Base-by-base conservation (phyloP, 1,284 basidiomycete species). In the Fomitopsis pinicola region DNA sequence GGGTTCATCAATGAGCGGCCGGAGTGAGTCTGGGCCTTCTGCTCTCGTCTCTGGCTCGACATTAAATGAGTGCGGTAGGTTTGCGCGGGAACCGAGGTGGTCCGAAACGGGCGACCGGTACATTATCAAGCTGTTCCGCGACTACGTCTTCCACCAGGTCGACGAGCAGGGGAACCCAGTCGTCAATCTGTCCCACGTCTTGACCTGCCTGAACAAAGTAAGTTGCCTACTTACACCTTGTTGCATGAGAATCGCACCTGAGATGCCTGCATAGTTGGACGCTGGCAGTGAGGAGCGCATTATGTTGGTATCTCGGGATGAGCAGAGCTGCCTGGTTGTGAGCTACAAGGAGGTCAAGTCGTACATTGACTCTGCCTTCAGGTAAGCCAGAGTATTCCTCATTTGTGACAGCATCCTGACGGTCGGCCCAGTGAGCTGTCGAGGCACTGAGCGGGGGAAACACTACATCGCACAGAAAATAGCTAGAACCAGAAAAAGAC, bases 1-100 rank as follows among this genome's bases (percentile, higher is more conserved):
- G 94, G 94, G 0, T 98, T 98, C 75, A 98, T 99, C 78, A 98
- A 98, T 75, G 97, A 99, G 73, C 85, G 97, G 17, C 97, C 97
- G 10, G 97, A 98, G 92, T 97, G 70, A 64, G 91, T 82, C 9
- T 57, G 10, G 22, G 19, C 19, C n/a, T 40, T 15, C 9, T 12
- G 38, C 8, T 2, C 26, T 14, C 22, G 2, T 26, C 10, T 26
- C 6, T 28, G 22, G 19, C 9, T 9, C n/a, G 44, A 15, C 7
- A 22, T 48, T 12, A 30, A 5, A 8, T 28, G 14, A 6, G 14
- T 33, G 3, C 10, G 28, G 0, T 67, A 95, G 95, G 70, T 98
- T 98, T 70, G 94, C 97, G 57, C 89, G 93, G 58, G 97, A 98
- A 72, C 87, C 94, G 2, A 84, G 95, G 10, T 99, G 97, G 97